These are phyloP conservation scores for Populus ilicifolia DNA, from an alignment of 345 rosid species.

Conservation along the genomic window DNA sequence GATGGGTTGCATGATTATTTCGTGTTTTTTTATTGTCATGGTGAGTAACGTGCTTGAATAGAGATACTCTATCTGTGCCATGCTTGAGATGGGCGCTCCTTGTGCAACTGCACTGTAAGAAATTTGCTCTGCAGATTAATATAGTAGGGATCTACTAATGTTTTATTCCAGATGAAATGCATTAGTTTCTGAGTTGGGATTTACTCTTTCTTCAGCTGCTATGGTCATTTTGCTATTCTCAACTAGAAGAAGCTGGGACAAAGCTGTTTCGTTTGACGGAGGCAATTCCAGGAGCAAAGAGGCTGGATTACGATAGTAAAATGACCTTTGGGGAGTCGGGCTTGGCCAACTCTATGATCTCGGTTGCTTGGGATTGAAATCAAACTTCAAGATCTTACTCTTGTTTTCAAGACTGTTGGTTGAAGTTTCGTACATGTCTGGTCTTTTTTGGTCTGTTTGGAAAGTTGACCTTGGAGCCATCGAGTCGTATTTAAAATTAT, in stretches of 20 bases:
- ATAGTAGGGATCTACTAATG: not conserved
- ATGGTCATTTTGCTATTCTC: slow-evolving; percentile 85
- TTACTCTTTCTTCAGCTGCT: slow-evolving; percentile 50
- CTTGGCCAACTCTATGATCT: slow-evolving; percentile 83
- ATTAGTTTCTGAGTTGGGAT: not conserved
- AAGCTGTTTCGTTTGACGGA: slow-evolving; percentile 73
- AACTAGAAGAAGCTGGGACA: slow-evolving; percentile 50
- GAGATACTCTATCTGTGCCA: too few species aligned
- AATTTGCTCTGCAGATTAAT: not conserved
- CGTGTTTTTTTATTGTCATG: too few species aligned
- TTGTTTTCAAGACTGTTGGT: not conserved
- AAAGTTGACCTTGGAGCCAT: not conserved
- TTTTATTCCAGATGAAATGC: not conserved
- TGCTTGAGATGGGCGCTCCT: too few species aligned
- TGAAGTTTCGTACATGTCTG: not conserved
- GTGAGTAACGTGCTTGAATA: too few species aligned
- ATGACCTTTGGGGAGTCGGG: slow-evolving; percentile 79
- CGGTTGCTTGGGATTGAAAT: slow-evolving; percentile 64
- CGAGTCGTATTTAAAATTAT: not conserved
- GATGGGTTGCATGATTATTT: too few species aligned
- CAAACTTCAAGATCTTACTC: not conserved
- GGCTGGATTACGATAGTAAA: slow-evolving; percentile 61
- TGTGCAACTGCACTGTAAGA: not conserved
- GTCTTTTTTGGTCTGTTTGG: slow-evolving; percentile 1
- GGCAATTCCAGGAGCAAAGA: slow-evolving; percentile 82